These are phyloP conservation scores for Leccinum fallax DNA, from an alignment of 1,284 basidiomycete species.

Conservation along the genomic window DNA sequence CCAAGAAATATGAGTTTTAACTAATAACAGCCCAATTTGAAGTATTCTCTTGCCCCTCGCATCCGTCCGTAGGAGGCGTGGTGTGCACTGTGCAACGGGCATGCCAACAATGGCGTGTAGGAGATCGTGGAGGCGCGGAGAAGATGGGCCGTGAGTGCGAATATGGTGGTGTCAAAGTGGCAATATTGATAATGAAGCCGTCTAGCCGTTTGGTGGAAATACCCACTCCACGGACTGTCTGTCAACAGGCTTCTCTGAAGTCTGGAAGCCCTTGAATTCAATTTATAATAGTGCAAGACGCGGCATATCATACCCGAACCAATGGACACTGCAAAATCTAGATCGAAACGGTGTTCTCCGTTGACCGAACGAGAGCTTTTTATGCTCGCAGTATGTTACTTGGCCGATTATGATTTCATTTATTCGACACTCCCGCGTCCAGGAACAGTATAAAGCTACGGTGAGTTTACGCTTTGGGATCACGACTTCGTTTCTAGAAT, in stretches of 20 bases:
- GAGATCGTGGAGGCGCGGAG: constrained; percentile 10
- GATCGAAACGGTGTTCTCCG: constrained; percentile 2
- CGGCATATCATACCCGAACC: constrained; percentile 2
- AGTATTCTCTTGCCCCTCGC: neutral
- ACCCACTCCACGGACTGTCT: constrained; percentile 18
- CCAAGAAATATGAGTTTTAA: neutral
- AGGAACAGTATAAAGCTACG: constrained; percentile 20
- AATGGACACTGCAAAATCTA: neutral
- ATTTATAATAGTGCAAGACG: neutral
- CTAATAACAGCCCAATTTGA: constrained; percentile 4
- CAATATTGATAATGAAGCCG: constrained; percentile 3
- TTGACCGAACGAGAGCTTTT: constrained; percentile 2
- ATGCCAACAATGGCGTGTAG: constrained; percentile 4
- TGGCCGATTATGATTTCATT: constrained; percentile 12
- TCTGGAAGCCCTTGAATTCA: neutral
- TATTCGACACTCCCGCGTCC: constrained; percentile 4
- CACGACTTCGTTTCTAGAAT: constrained; percentile 18
- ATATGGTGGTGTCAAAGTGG: neutral
- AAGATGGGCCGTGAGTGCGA: constrained; percentile 3
- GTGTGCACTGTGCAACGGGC: constrained; percentile 1
- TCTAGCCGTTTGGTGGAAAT: no score
- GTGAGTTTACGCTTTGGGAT: constrained; percentile 5
- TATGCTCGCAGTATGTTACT: neutral
- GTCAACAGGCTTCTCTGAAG: constrained; percentile 4
- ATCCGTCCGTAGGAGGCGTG: neutral